Evolutionary conservation across 2,329 filamentous ascomycete genomes (phyloP), one percentile per base, ranked within the genome.

Genomic region (Thielaviopsis euricoi): DNA sequence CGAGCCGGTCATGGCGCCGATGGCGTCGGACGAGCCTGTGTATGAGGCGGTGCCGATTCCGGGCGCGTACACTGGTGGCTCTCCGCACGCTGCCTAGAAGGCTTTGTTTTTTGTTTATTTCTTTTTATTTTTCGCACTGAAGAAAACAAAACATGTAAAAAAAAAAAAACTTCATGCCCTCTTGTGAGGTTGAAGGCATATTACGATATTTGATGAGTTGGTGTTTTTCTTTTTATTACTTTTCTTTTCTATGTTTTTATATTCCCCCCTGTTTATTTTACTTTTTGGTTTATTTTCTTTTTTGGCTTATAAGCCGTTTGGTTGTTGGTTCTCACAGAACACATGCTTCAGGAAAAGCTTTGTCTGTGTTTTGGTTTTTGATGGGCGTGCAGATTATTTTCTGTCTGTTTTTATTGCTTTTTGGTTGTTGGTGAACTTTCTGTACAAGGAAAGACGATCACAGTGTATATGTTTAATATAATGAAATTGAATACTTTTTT

Each of bases 21-120:
- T 82, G 25, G 86, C 86, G 10, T 83, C 86, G 0, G 86, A 89
- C 53, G 91, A 96, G 76, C 81, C 86, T 64, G 81, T 83, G 53
- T 96, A 95, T 69, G 90, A 84, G 13, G 74, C 85, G 22, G 91
- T 96, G 33, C 88, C 90, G 0, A 95, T 96, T 60, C 91, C 91
- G 0, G 87, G 86, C 6, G 87, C 89, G 0, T 96, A 96, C 67
- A 74, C 78, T 6, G 78, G 50, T 19, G 37, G 37, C 15, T 25
- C 26, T 12, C 40, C 53, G 43, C 53, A 59, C 40, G 53, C 48
- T 17, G 33, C 46, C 48, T 59, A 52, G 53, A 49, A n/a, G 21
- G n/a, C 29, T 33, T 33, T 33, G 37, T 43, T 43, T 40, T 43
- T 43, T 10, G 17, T 43, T 43, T n/a, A 17, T 43, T 40, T 40